A percentile compares a stretch with the other conserved stretches of the same genome.
Conservation (phyloP, 1,139 yeast species). For the Blastobotrys raffinosifermentans region DNA sequence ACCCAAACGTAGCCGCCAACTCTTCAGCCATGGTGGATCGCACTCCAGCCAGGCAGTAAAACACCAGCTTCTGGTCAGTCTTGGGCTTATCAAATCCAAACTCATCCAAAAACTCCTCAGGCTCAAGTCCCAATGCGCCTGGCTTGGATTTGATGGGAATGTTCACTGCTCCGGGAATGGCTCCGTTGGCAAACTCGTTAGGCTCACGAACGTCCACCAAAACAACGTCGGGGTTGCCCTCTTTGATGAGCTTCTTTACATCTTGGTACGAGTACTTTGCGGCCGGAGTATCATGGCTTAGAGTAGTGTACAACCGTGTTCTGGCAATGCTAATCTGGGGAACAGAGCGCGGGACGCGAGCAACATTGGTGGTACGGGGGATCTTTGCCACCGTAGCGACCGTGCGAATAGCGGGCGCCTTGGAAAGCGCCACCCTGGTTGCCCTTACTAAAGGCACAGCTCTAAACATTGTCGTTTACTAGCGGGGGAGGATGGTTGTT, state of each 20-base stretch:
- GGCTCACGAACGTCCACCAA: constrained; percentile 93
- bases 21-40: constrained; percentile 90
- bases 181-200: constrained; percentile 58
- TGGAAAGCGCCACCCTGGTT: no score
- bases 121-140: constrained; percentile 78
- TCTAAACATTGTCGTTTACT: no score
- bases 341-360: no score
- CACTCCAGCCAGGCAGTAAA: constrained; percentile 91
- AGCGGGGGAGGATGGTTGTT: no score
- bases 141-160: constrained; percentile 89
- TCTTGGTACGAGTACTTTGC: constrained; percentile 51
- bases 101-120: constrained; percentile 71
- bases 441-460: no score
- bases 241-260: constrained; percentile 43
- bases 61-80: constrained; percentile 64
- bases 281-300: constrained; percentile 39
- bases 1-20: constrained; percentile 85
- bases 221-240: constrained; percentile 43
- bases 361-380: no score
- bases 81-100: constrained; percentile 85
- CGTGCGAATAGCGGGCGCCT: no score
- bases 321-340: no score
- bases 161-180: constrained; percentile 81
- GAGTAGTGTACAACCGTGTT: constrained; percentile 24
- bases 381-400: no score